Evolutionary conservation across 176 grass and related monocot genomes (phyloP), one percentile per base, ranked within the genome.

Genomic region (Aegilops umbellulata): DNA sequence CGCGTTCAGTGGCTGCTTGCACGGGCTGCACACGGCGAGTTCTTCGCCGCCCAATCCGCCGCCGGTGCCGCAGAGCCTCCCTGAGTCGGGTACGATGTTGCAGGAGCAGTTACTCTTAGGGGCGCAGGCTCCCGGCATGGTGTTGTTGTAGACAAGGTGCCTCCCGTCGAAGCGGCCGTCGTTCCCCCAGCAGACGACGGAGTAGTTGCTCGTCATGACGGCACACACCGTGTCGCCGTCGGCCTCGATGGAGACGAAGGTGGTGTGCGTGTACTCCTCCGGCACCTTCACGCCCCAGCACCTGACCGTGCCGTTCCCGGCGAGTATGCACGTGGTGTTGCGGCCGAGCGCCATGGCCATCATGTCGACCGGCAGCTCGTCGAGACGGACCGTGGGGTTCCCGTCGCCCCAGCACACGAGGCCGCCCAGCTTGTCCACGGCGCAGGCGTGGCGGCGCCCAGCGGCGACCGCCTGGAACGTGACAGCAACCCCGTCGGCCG

Each of bases 161-260:
- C 76, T 79, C 6, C 39, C 2, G 23, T 8, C 20, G 53, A 94
- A 85, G 20, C 70, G 74, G n/a, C 81, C 77, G 85, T 84, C 80
- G 80, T 17, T 85, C 8, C 94, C 97, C 97, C 97, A 99, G 76
- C 97, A 99, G 27, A 89, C 60, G 65, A 97, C 78, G 8, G 88
- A 69, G 87, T 77, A 99, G 84, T 94, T 87, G 64, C 13, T 32
- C 36, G 11, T 58, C 25, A 91, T 38, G 31, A 99, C 84, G 39
- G 80, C 96, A 71, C 96, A 98, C 5, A 98, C 90, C 5, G 88
- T 58, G 69, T 89, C 86, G 82, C 94, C 94, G 57, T 88, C 89
- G 17, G 87, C 96, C 65, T 98, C 88, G 64, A 98, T 77, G 34
- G 92, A 46, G 0, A 91, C 31, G 84, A 99, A 99, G 24, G 38